Percentiles rank a stretch among this genome's conserved stretches.
These are phyloP conservation scores for Pythium apleroticum DNA, from an alignment of 352 stramenopile genomes.

Conservation along the genomic window DNA sequence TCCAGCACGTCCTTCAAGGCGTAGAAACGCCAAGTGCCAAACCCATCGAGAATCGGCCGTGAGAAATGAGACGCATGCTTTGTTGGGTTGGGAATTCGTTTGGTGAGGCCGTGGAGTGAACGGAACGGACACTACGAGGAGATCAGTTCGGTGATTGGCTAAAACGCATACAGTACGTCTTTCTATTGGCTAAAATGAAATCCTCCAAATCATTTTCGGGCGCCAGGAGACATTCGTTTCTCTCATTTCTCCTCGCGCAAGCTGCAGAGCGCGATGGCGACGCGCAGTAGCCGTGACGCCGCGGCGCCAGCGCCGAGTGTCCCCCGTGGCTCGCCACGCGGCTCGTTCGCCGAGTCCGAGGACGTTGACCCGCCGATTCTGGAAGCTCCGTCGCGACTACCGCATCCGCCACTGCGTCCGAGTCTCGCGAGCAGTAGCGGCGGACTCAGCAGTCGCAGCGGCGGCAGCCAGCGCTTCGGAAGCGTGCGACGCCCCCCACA, in stretches of 20 bases:
- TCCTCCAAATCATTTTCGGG: background rate
- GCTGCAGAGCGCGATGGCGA: conserved; percentile 4
- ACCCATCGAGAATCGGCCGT: background rate
- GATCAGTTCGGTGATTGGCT: conserved; percentile 3
- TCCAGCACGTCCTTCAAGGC: conserved; percentile 9
- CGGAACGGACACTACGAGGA: background rate
- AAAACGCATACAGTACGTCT: background rate
- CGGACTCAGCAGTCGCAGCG: conserved; percentile 7
- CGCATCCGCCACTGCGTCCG: background rate
- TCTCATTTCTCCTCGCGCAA: background rate
- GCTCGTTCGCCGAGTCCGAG: conserved; percentile 4
- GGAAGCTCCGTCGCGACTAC: background rate
- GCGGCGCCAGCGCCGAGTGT: background rate
- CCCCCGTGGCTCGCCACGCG: background rate
- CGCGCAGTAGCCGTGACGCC: background rate
- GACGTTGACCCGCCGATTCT: conserved; percentile 12
- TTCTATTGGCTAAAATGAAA: conserved; percentile 14
- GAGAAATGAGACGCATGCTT: background rate
- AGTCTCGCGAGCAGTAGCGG: conserved; percentile 18
- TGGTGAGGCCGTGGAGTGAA: background rate
- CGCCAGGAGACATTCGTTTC: background rate
- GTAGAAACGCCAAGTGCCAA: background rate
- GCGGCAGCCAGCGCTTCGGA: conserved; percentile 3
- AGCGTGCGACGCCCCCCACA: background rate
- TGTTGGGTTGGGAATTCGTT: background rate